These are phyloP conservation scores for Abrus pulchellus DNA, from an alignment of 306 rosid genomes.

Conservation along the genomic window DNA sequence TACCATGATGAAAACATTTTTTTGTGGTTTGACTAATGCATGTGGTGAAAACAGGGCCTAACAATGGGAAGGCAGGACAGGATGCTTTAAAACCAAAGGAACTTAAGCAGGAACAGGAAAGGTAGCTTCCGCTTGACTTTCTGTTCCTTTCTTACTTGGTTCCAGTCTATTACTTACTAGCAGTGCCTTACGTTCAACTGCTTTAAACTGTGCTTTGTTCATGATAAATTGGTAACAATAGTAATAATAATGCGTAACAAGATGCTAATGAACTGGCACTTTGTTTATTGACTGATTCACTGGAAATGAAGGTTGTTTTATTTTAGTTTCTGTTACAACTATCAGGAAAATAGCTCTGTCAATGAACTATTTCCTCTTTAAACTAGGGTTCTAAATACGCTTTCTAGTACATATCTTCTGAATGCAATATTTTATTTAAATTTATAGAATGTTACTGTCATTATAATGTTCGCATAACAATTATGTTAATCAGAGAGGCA, in stretches of 20 bases:
- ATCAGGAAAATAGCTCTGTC: not conserved
- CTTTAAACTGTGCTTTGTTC: slow-evolving; percentile 4
- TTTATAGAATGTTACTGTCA: not conserved
- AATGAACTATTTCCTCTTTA: slow-evolving; percentile 1
- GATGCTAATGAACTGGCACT: not conserved
- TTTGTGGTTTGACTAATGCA: slow-evolving; percentile 45
- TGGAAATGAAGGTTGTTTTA: slow-evolving; percentile 2
- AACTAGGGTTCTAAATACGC: slow-evolving; percentile 6
- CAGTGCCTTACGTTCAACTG: slow-evolving; percentile 16
- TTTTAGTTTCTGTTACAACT: slow-evolving; percentile 2
- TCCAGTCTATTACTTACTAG: slow-evolving; percentile 24
- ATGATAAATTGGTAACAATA: not conserved
- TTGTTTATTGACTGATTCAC: slow-evolving; percentile 5
- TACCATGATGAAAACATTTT: slow-evolving; percentile 8
- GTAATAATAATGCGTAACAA: not conserved
- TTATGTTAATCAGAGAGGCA: slow-evolving; percentile 20
- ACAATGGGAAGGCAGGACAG: slow-evolving; percentile 56
- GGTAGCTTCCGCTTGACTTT: slow-evolving; percentile 61
- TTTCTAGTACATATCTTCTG: slow-evolving; percentile 1
- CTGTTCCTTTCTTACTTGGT: not conserved
- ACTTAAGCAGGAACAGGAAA: slow-evolving; percentile 61
- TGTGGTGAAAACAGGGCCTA: slow-evolving; percentile 60
- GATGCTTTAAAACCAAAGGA: slow-evolving; percentile 50
- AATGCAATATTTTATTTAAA: slow-evolving; percentile 17
- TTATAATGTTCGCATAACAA: slow-evolving; percentile 24